Base-by-base conservation (phyloP, 129 eudicot species). In the Sambucus nigra region DNA sequence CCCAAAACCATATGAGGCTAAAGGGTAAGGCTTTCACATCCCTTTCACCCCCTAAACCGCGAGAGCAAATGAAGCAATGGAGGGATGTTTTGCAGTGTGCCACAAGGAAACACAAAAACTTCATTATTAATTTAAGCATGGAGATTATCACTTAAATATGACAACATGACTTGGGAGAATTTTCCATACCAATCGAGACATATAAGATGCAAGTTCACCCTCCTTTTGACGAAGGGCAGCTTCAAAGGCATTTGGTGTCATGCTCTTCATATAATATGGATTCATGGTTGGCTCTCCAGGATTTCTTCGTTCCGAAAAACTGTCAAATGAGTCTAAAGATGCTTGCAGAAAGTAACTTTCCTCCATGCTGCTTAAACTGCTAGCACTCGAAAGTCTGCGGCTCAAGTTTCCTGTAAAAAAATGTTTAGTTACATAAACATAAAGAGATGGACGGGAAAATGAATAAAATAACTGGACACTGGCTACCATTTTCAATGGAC, bases 161-260 rank as follows among this genome's bases (percentile, higher is more conserved):
- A 18, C 39, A n/a, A n/a, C n/a, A n/a, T n/a, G n/a, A n/a, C n/a
- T n/a, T n/a, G n/a, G 38, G 1, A 31, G 15, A 4, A 42, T 42
- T 42, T 15, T 38, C 22, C 82, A 59, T 84, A 89, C 93, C 93
- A 89, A 63, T 73, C 95, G 84, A 40, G 89, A 85, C 68, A 79
- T 74, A 49, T 86, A 91, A 42, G 95, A 85, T 23, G 95, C 78
- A 51, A 91, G 87, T 68, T 86, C 99, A 46, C 99, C 99, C 68
- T 91, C 99, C 73, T 82, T 91, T 70, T 86, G 99, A 46, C 94
- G 94, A 56, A 91, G 73, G 38, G 95, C 75, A 57, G 93, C 76
- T 72, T 82, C 88, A 53, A 78, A 89, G 66, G 93, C 76, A 67
- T 49, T 70, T 25, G 87, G 76, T 22, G 80, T 91, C 42, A 79